Conservation (phyloP, 1,284 basidiomycete species). For the Apiotrichum veenhuisii region DNA sequence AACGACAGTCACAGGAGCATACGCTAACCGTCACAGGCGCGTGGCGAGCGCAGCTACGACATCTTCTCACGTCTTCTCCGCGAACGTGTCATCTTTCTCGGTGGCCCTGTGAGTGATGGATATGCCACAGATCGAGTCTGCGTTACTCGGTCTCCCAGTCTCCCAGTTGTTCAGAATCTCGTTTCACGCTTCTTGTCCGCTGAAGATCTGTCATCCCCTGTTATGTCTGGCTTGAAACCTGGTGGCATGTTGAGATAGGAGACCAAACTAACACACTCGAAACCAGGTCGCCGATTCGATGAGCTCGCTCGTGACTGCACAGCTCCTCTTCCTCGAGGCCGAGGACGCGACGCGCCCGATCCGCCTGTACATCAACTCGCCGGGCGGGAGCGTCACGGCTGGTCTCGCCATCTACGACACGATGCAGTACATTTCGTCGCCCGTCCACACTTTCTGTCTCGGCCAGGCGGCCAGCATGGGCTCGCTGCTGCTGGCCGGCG, state of each 20-base stretch:
- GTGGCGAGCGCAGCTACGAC: slow-evolving; percentile 89
- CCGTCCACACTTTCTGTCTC: slow-evolving; percentile 90
- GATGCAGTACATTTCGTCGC: slow-evolving; percentile 78
- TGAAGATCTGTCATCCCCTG: no score
- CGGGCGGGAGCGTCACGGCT: slow-evolving; percentile 87
- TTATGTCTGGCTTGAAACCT: no score
- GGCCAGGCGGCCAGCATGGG: slow-evolving; percentile 93
- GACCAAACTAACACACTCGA: no score
- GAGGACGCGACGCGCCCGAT: slow-evolving; percentile 88
- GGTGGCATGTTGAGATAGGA: not conserved
- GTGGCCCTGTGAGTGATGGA: slow-evolving; percentile 40
- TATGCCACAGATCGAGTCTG: no score
- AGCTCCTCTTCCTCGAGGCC: slow-evolving; percentile 87
- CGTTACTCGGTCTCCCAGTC: no score
- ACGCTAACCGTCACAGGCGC: slow-evolving; percentile 56
- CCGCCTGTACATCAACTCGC: slow-evolving; percentile 90
- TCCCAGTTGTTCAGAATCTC: no score
- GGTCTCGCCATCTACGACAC: slow-evolving; percentile 94
- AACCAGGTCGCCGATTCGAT: slow-evolving; percentile 84
- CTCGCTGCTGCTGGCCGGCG: slow-evolving; percentile 78
- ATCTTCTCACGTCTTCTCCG: slow-evolving; percentile 85
- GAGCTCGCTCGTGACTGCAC: slow-evolving; percentile 78
- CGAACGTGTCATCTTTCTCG: slow-evolving; percentile 90
- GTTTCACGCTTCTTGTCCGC: no score
- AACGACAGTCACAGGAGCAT: not conserved